Base-by-base conservation (phyloP, 2,329 filamentous ascomycete species). In the Cladophialophora yegresii region DNA sequence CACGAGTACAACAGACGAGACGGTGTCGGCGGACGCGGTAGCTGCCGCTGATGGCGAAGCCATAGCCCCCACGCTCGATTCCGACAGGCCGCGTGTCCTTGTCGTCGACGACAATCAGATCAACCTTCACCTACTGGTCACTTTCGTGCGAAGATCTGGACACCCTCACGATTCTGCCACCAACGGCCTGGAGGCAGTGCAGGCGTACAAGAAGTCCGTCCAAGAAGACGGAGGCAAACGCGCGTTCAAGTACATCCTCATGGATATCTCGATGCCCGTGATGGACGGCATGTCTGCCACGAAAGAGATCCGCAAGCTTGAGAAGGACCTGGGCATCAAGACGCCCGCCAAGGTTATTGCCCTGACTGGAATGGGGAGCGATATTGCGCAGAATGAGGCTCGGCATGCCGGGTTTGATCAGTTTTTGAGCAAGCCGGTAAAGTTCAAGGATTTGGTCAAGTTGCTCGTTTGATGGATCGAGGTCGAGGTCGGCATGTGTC, bases 221-320 rank as follows among this genome's bases (percentile, higher is more conserved):
- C 40, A 47, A 4, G 63, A 66, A 74, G 74, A 5, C 73, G 78
- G 63, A 67, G 68, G 51, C 59, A 73, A 68, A 32, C 69, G 72
- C 43, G 74, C 75, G 7, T 79, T 77, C 61, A 77, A 81, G 64
- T 76, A 80, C 32, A 78, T 81, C 55, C 80, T 81, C 66, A 81
- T 81, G 79, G 75, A 81, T 55, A 79, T 81, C 40, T 77, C 76
- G 1, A 82, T 82, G 79, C 80, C 80, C 0, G 75, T 80, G 4
- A 80, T 81, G 78, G 77, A 81, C 66, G 80, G 80, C 0, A 80
- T 81, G 54, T 77, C 80, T 68, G 78, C 80, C 1, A 80, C 80
- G 4, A 76, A 78, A 7, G 75, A 76, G n/a, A 82, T 82, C 56
- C 77, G 80, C 10, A 68, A 74, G 8, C 70, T 77, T n/a, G 77